A percentile compares a stretch with the other conserved stretches of the same genome.
Conservation (phyloP, 345 rosid genomes). For the Erysimum cheiranthoides region DNA sequence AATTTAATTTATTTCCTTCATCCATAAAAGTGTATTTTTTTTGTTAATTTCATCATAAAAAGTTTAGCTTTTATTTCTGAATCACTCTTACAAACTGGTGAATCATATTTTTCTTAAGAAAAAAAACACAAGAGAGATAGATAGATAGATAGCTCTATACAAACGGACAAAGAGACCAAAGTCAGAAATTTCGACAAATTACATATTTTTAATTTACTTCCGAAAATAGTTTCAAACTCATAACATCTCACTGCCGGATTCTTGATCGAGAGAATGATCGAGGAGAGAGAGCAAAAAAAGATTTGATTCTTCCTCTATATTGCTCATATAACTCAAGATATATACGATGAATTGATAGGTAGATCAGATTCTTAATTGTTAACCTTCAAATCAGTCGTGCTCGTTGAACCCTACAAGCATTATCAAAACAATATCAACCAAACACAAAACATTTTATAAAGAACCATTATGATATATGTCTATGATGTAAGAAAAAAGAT, state of each 20-base stretch:
- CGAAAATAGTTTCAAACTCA: constrained; percentile 1
- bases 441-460: constrained; percentile 20
- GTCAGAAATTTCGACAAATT: constrained; percentile 27
- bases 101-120: not conserved
- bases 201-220: constrained; percentile 22
- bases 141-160: constrained; percentile 39
- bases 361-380: constrained; percentile 46
- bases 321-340: constrained; percentile 3
- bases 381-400: constrained; percentile 72
- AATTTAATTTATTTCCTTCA: not conserved
- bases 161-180: constrained; percentile 26
- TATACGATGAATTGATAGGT: not conserved
- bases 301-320: constrained; percentile 33
- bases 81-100: constrained; percentile 34
- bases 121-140: not conserved
- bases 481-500: not conserved
- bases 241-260: not conserved
- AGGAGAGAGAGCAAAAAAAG: not conserved
- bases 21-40: not conserved
- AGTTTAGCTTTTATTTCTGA: constrained; percentile 1
- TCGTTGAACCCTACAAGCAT: constrained; percentile 76
- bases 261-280: not conserved
- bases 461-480: not conserved
- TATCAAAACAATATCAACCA: constrained; percentile 23
- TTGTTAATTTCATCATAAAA: too few species aligned